Evolutionary conservation across 169 alveolate genomes (phyloP), one percentile per base, ranked within the genome.

Genomic region (Babesia caballi): DNA sequence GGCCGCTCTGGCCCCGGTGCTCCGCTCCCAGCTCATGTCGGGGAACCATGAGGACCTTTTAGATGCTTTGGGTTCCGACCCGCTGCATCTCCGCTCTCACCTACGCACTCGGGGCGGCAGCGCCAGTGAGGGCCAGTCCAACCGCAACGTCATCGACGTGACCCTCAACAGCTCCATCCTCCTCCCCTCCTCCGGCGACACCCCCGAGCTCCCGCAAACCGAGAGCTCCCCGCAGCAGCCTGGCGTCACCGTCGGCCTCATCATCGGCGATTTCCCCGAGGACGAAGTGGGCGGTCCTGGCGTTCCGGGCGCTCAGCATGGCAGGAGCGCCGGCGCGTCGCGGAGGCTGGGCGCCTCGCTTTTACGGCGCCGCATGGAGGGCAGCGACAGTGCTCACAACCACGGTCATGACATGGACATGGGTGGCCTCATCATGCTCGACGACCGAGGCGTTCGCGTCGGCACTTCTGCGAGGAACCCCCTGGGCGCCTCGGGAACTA

Each of bases 241-340:
- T 14, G 82, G 80, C 25, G 25, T 67, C 14, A 83, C 82, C 6
- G 30, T 75, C 54, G 84, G 83, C 12, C 54, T 68, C 25, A 40
- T 67, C 11, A 68, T 83, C 19, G 86, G 72, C 28, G 85, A 68
- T 15, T 27, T 77, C 23, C 57, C 40, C 11, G 53, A 72, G 14
- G 67, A 41, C 14, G 49, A 60, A 8, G 41, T 23, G 12, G 36
- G 40, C 41, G 42, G 65, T 28, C 17, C 30, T 25, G 19, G 57
- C 21, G 36, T 0, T 25, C 14, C 27, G 8, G 27, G 27, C 14
- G 53, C 7, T 15, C 59, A 71, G 15, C 56, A 44, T 5, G 57
- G 66, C 8, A 52, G 71, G 21, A 66, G 17, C 40, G 9, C 49
- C 15, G 47, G 36, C 3, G 56, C n/a, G 9, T 38, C 42, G 32